These are phyloP conservation scores for Camelina sativa DNA, from an alignment of 345 rosid genomes.

Conservation along the genomic window DNA sequence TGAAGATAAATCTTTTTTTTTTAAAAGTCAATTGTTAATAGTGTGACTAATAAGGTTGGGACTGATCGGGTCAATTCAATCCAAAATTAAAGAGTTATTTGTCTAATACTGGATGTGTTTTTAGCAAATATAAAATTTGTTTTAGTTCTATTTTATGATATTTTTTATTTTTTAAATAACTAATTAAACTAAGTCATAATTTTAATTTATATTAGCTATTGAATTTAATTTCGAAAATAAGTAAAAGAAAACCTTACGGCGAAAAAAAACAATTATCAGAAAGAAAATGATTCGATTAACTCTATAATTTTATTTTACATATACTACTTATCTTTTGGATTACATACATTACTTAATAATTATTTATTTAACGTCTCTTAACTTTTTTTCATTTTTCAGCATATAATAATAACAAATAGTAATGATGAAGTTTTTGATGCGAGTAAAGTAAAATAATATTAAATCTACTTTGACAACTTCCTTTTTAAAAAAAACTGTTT, in stretches of 20 bases:
- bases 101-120: not conserved
- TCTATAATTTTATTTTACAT: not conserved
- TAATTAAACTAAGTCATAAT: not conserved
- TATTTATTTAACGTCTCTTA: no score
- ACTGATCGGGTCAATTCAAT: not conserved
- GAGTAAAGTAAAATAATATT: conserved; percentile 2
- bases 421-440: not conserved
- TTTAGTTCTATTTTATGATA: no score
- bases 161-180: not conserved
- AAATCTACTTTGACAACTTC: not conserved
- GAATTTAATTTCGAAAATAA: not conserved
- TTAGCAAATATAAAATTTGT: not conserved
- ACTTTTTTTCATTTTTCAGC: no score
- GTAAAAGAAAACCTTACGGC: no score
- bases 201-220: not conserved
- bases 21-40: not conserved
- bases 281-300: not conserved
- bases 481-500: not conserved
- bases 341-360: not conserved
- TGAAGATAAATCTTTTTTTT: no score
- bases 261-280: not conserved
- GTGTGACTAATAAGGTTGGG: not conserved
- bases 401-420: not conserved
- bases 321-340: not conserved
- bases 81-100: not conserved